Evolutionary conservation across 306 rosid species (phyloP).

Genomic region (Potentilla sterilis): DNA sequence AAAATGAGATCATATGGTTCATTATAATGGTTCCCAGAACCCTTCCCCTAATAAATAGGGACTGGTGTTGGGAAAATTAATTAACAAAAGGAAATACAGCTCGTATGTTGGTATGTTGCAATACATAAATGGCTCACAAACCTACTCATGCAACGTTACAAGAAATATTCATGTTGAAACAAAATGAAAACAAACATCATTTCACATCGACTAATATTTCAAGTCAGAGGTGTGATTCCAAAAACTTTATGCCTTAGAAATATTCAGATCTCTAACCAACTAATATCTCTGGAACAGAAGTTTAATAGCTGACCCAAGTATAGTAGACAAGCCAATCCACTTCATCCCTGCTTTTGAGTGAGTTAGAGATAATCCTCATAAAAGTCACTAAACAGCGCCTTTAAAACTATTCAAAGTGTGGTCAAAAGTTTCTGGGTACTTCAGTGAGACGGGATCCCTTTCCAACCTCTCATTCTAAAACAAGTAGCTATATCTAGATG

Average conservation of each 20-base stretch:
- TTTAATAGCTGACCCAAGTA: background rate
- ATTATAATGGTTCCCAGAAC: background rate
- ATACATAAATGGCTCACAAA: background rate
- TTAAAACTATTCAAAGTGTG: no score
- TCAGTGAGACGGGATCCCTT: no score
- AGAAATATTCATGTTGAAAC: background rate
- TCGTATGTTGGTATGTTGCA: background rate
- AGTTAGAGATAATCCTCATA: background rate
- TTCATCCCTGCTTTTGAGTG: background rate
- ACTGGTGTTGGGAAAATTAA: background rate
- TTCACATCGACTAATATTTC: no score
- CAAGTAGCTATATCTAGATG: background rate
- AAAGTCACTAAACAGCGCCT: no score
- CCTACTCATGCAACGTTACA: background rate
- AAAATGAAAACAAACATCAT: background rate
- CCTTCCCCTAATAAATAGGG: background rate
- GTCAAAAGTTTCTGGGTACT: no score
- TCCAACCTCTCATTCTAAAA: background rate
- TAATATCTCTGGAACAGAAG: background rate
- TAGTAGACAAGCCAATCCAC: background rate
- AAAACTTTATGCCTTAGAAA: background rate
- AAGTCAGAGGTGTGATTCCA: background rate
- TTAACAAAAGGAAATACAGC: background rate
- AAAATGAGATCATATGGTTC: slow-evolving; percentile 5
- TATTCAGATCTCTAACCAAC: background rate